Evolutionary conservation across 1,284 basidiomycete species (phyloP), one percentile per base, ranked within the genome.

Genomic region (Ceratobasidium sp.): DNA sequence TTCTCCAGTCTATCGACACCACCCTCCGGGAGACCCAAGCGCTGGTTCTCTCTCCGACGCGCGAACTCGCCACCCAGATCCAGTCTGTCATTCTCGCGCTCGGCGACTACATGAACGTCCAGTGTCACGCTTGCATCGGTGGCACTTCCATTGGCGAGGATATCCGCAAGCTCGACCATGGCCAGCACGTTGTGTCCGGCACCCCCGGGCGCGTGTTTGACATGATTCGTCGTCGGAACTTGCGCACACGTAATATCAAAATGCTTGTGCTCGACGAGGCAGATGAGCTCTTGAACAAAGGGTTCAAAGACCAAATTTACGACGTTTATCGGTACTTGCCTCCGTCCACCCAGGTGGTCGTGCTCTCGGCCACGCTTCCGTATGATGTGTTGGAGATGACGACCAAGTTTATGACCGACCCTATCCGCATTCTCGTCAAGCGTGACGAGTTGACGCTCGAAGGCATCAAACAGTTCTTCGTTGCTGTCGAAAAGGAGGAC

Each of bases 271-370:
- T 99, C 55, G 97, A 99, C 81, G 97, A 99, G 83, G 95, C 96
- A 53, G 97, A 99, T 80, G 97, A 99, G 79, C 84, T 99, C 50
- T 86, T 99, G 76, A 97, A 97, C 86, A 96, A 96, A 83, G 97
- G 97, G 26, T 99, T 99, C 91, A 98, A 98, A 83, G 97, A 99
- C 81, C 97, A 99, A 83, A 99, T 99, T 79, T 99, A 99, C 84
- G 97, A 99, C 82, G 93, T 99, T 67, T 99, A 98, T 83, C 93
- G 96, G 73, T 98, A 98, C 82, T 91, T 99, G 30, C 97, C 97
- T 23, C 97, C 97, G 5, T 96, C 96, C 53, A 99, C 97, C 1
- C 97, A 99, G 82, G 97, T 99, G 58, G 96, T 98, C 39, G 87
- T 98, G 39, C 88, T 99, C 75, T 97, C 94, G 76, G 96, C 97